Percentiles rank a stretch among this genome's conserved stretches.
These are phyloP conservation scores for Sporobolomyces phaffii DNA, from an alignment of 768 basidiomycete genomes.

Conservation along the genomic window DNA sequence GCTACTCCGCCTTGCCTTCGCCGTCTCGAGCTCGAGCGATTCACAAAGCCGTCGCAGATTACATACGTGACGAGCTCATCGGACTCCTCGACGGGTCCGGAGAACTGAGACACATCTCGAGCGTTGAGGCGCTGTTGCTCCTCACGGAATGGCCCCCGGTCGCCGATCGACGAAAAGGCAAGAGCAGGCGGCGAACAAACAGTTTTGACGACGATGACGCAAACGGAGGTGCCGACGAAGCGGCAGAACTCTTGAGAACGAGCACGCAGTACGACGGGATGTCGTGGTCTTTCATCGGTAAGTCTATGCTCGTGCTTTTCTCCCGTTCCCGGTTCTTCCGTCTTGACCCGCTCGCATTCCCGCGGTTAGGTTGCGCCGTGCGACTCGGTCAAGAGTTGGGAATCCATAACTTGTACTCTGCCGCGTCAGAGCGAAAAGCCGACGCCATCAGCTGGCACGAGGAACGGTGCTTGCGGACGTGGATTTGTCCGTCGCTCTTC, in stretches of 20 bases:
- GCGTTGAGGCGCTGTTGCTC: slow-evolving; percentile 39
- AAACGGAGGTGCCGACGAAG: not conserved
- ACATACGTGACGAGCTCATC: slow-evolving; percentile 26
- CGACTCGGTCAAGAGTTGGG: slow-evolving; percentile 35
- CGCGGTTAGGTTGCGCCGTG: slow-evolving; percentile 25
- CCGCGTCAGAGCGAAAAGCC: slow-evolving; percentile 1
- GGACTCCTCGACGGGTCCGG: slow-evolving; percentile 30
- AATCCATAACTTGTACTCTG: slow-evolving; percentile 24
- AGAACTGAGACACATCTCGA: slow-evolving; percentile 31
- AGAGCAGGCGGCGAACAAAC: not conserved
- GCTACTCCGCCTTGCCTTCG: slow-evolving; percentile 24
- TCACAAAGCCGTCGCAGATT: slow-evolving; percentile 28
- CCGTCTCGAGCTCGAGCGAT: slow-evolving; percentile 16
- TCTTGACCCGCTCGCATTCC: not conserved
- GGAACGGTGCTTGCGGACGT: slow-evolving; percentile 20
- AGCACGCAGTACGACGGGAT: slow-evolving; percentile 34
- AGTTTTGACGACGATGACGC: not conserved
- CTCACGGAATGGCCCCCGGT: slow-evolving; percentile 38
- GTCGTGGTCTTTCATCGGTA: slow-evolving; percentile 31
- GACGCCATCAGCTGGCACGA: slow-evolving; percentile 18
- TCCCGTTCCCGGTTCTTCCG: not conserved
- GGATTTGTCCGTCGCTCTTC: slow-evolving; percentile 20
- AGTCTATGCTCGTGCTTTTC: not conserved
- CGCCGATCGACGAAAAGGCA: slow-evolving; percentile 10
- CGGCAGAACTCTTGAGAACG: slow-evolving; percentile 18